Conservation (phyloP, 805 yeast species). For the Helenozyma rhizophorensis region DNA sequence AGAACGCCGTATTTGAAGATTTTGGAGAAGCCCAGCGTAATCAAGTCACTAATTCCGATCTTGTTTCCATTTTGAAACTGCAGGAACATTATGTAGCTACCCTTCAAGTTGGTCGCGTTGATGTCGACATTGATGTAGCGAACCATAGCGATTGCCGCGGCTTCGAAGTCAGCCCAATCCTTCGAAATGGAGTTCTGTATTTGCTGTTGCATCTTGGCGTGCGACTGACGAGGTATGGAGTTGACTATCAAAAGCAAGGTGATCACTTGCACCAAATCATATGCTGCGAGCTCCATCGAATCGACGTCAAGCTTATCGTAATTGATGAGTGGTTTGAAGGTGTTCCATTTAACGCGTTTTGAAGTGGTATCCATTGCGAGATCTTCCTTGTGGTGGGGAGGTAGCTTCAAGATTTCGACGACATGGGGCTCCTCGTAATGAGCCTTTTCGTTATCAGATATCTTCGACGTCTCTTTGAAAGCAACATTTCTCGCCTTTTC, state of each 20-base stretch:
- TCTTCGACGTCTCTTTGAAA: not conserved
- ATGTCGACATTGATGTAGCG: constrained; percentile 45
- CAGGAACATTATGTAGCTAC: not conserved
- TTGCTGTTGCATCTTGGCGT: constrained; percentile 26
- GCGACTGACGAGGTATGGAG: constrained; percentile 25
- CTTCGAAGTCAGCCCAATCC: constrained; percentile 42
- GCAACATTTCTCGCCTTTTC: not conserved
- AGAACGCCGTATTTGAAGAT: constrained; percentile 31
- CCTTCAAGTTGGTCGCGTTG: constrained; percentile 15
- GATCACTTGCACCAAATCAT: constrained; percentile 39
- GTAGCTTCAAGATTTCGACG: constrained; percentile 16
- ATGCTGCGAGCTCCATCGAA: constrained; percentile 34
- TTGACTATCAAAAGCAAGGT: constrained; percentile 46
- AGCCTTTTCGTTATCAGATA: constrained; percentile 6
- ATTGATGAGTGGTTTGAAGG: constrained; percentile 32
- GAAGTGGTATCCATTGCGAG: not conserved
- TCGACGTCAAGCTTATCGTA: constrained; percentile 44
- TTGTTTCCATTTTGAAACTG: constrained; percentile 7
- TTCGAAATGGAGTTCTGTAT: constrained; percentile 18
- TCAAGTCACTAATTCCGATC: constrained; percentile 13
- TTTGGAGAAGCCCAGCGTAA: constrained; percentile 15
- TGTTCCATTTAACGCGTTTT: constrained; percentile 23
- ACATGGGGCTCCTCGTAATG: constrained; percentile 4
- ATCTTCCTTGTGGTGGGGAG: not conserved
- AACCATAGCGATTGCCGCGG: constrained; percentile 41